phyloP scores from a whole-genome alignment of 768 basidiomycete genomes.

The Tricholoma bakamatsutake region DNA sequence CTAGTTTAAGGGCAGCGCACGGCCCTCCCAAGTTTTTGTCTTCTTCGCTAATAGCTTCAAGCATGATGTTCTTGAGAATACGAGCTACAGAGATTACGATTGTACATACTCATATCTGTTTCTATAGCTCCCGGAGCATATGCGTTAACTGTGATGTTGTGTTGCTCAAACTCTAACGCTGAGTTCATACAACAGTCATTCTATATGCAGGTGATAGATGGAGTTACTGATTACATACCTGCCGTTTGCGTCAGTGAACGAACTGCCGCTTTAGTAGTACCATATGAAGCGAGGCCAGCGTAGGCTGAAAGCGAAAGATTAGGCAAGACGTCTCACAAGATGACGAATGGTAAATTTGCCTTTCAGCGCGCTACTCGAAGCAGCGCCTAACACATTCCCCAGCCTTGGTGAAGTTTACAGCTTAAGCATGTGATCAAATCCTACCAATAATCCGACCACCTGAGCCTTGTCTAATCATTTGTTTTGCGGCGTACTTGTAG shows the following conservation, averaged over 20 bases:
- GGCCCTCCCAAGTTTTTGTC: background rate
- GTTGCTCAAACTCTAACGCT: constrained; percentile 31
- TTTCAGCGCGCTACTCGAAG: constrained; percentile 25
- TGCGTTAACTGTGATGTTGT: constrained; percentile 38
- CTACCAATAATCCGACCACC: constrained; percentile 51
- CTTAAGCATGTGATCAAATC: background rate
- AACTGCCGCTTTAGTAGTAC: constrained; percentile 33
- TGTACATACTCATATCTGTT: constrained; percentile 10
- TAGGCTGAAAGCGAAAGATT: background rate
- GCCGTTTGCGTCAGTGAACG: constrained; percentile 33
- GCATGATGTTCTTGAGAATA: background rate
- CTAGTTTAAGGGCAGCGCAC: background rate
- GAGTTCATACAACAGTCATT: background rate
- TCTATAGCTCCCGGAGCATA: constrained; percentile 30
- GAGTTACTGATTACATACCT: constrained; percentile 21
- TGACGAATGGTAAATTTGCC: constrained; percentile 9
- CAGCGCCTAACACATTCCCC: constrained; percentile 10
- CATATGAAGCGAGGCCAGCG: constrained; percentile 19
- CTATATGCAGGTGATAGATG: background rate
- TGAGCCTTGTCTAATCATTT: constrained; percentile 50
- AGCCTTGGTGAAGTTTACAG: background rate
- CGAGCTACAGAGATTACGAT: background rate
- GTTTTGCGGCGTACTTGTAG: constrained; percentile 56
- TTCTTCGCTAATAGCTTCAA: background rate
- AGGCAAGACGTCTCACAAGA: background rate